phyloP scores from a whole-genome alignment of 169 alveolate genomes.

The Eimeria maxima region DNA sequence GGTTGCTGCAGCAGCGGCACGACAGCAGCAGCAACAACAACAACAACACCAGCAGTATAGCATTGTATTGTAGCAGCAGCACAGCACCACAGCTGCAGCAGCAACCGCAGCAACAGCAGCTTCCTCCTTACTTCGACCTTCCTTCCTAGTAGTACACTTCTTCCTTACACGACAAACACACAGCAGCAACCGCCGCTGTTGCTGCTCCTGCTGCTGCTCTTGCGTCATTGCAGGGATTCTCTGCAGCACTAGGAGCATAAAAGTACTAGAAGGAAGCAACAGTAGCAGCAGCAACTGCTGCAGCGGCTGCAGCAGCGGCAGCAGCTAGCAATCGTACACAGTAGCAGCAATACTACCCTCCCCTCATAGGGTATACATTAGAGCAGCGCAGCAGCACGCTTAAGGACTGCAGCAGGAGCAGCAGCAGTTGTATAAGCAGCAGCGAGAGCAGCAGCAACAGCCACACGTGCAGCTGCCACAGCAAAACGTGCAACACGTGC shows the following conservation, averaged over 20 bases:
- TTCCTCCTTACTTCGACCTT: not conserved
- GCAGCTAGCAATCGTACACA: too few species aligned
- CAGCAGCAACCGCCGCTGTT: not conserved
- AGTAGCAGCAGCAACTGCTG: slow-evolving; percentile 17
- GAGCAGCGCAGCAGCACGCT: not conserved
- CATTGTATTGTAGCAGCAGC: too few species aligned
- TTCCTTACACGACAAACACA: too few species aligned
- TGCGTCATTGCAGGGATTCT: too few species aligned
- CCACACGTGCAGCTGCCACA: not conserved
- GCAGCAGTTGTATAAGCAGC: slow-evolving; percentile 13
- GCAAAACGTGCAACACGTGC: not conserved
- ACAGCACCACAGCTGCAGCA: too few species aligned
- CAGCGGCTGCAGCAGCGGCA: slow-evolving; percentile 32
- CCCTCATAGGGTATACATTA: too few species aligned
- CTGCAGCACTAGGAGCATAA: not conserved
- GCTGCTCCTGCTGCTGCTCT: not conserved
- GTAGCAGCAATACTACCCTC: not conserved
- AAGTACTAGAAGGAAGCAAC: not conserved
- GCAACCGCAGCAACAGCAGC: not conserved
- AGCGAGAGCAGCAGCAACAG: not conserved
- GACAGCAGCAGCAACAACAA: not conserved
- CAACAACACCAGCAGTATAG: too few species aligned
- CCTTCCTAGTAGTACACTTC: not conserved
- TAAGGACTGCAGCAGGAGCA: slow-evolving; percentile 1
- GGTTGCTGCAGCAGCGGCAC: not conserved